Conservation (phyloP, 495 filamentous ascomycete genomes). For the Amniculicola lignicola region DNA sequence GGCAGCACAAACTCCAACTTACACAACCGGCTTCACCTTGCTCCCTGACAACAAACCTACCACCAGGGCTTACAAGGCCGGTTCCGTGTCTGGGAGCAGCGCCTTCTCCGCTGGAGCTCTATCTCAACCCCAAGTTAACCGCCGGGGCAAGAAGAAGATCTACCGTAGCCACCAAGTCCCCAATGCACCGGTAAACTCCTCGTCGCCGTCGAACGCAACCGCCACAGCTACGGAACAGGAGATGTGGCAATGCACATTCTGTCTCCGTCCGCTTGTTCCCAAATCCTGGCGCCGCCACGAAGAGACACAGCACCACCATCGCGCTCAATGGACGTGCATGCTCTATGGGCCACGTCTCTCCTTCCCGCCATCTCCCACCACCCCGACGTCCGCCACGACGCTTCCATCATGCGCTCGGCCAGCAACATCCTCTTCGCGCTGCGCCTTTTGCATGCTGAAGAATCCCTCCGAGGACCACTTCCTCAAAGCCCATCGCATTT, state of each 20-base stretch:
- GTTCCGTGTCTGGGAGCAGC: slow-evolving; percentile 23
- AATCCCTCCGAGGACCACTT: slow-evolving; percentile 29
- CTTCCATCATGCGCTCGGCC: not conserved
- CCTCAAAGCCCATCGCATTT: slow-evolving; percentile 18
- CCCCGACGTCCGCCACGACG: not conserved
- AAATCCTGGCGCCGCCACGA: slow-evolving; percentile 37
- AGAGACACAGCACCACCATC: slow-evolving; percentile 33
- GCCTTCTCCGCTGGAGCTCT: slow-evolving; percentile 18
- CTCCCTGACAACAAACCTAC: not conserved
- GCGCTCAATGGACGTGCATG: slow-evolving; percentile 34
- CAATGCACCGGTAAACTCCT: slow-evolving; percentile 1
- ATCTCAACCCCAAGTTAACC: slow-evolving; percentile 1
- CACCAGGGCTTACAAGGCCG: not conserved
- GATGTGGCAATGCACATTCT: slow-evolving; percentile 35
- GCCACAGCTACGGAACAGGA: not conserved
- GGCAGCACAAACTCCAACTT: slow-evolving; percentile 5
- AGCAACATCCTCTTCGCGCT: slow-evolving; percentile 4
- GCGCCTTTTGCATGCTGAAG: slow-evolving; percentile 30
- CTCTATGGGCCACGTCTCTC: slow-evolving; percentile 25
- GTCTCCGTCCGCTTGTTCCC: slow-evolving; percentile 14
- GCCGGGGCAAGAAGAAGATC: slow-evolving; percentile 33
- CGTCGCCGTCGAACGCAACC: not conserved
- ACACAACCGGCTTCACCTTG: slow-evolving; percentile 11
- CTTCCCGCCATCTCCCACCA: not conserved
- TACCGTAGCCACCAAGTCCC: slow-evolving; percentile 11